Percentiles rank a stretch among this genome's conserved stretches.
phyloP scores from a whole-genome alignment of 1,284 basidiomycete species.

The Bjerkandera adusta region DNA sequence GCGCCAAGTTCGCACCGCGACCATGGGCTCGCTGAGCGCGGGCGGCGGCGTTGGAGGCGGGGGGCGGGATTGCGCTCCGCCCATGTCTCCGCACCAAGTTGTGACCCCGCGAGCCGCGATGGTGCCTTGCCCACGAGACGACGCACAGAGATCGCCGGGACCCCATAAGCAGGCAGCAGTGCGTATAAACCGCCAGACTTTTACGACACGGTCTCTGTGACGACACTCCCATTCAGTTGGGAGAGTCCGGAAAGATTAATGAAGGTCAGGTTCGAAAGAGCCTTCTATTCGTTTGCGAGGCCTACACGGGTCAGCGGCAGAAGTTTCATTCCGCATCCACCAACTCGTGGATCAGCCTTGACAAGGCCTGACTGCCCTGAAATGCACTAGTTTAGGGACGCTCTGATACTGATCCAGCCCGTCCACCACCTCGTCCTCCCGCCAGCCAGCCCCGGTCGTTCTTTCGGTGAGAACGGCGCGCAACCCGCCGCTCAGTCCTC shows the following conservation, averaged over 20 bases:
- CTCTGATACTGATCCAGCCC: conserved; percentile 2
- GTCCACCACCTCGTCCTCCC: too few relatives aligned
- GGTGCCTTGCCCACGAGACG: background rate
- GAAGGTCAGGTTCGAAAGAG: conserved; percentile 10
- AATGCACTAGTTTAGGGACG: conserved; percentile 14
- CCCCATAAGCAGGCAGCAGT: conserved; percentile 1
- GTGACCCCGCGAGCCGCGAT: background rate
- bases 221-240: conserved; percentile 9
- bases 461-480: too few relatives aligned
- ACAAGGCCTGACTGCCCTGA: conserved; percentile 9
- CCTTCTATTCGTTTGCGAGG: conserved; percentile 16
- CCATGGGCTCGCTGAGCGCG: too few relatives aligned
- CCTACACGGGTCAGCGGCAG: conserved; percentile 12
- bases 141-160: background rate
- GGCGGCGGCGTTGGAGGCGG: too few relatives aligned
- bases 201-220: conserved; percentile 13
- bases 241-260: conserved; percentile 11
- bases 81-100: conserved; percentile 4
- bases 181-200: conserved; percentile 3
- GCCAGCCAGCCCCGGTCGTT: too few relatives aligned
- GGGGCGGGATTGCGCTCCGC: too few relatives aligned
- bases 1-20: too few relatives aligned
- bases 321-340: conserved; percentile 5
- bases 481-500: too few relatives aligned
- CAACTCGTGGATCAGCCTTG: conserved; percentile 15